Evolutionary conservation across 129 eudicot genomes (phyloP).

Genomic region (Helianthus annuus): HanXRQr2.0-SUNRISE NC_035437.2:162946290-162946789

Average conservation of each 20-base stretch:
- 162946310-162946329: conserved; percentile 24
- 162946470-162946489: conserved; percentile 45
- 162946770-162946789: conserved; percentile 25
- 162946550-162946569: conserved; percentile 50
- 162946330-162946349: conserved; percentile 52
- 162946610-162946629: conserved; percentile 31
- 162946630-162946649: conserved; percentile 31
- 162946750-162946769: conserved; percentile 38
- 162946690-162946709: conserved; percentile 36
- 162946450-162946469: conserved; percentile 32
- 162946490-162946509: conserved; percentile 27
- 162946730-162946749: conserved; percentile 32
- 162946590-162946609: conserved; percentile 34
- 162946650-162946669: conserved; percentile 46
- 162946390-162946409: conserved; percentile 28
- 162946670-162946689: conserved; percentile 34
- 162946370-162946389: conserved; percentile 48
- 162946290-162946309: conserved; percentile 24
- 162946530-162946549: conserved; percentile 40
- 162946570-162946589: conserved; percentile 19
- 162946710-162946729: conserved; percentile 23
- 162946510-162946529: conserved; percentile 29
- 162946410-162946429: conserved; percentile 33
- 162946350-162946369: conserved; percentile 38
- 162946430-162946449: conserved; percentile 42